phyloP scores from a whole-genome alignment of 192 early-diverging fungal genomes.

The Lunasporangiospora selenospora region DNA sequence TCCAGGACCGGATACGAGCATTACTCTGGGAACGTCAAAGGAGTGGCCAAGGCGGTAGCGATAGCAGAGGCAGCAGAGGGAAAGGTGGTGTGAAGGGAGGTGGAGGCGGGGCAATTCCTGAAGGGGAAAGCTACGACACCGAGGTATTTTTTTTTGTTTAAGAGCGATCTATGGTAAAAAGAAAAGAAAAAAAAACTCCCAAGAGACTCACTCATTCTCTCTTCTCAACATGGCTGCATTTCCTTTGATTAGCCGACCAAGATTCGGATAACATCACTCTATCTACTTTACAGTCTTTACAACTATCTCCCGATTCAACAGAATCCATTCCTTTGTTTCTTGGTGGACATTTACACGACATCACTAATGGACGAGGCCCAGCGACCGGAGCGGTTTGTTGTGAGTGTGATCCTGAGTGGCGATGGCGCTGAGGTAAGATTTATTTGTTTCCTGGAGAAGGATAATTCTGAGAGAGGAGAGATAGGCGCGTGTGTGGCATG shows the following conservation, averaged over 20 bases:
- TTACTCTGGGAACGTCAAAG: conserved; percentile 3
- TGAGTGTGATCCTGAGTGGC: conserved; percentile 36
- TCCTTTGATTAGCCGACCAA: conserved; percentile 30
- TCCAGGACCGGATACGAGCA: conserved; percentile 19
- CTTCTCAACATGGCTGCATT: too few species aligned
- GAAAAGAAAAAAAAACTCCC: too few species aligned
- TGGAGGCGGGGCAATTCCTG: too few species aligned
- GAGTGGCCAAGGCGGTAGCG: not conserved
- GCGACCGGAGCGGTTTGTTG: conserved; percentile 33
- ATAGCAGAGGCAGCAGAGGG: too few species aligned
- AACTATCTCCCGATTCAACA: conserved; percentile 35
- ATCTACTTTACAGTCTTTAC: conserved; percentile 44
- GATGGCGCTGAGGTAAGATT: conserved; percentile 38
- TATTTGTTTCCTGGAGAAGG: not conserved
- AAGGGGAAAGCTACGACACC: too few species aligned
- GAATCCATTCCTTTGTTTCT: conserved; percentile 40
- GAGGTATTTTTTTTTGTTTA: too few species aligned
- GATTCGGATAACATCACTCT: conserved; percentile 29
- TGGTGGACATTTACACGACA: conserved; percentile 33
- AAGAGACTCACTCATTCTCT: too few species aligned
- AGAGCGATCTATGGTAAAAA: too few species aligned
- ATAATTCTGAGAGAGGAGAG: not conserved
- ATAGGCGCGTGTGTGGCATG: not conserved
- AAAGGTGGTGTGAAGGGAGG: too few species aligned
- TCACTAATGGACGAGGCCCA: conserved; percentile 21